Conservation (phyloP, 164 flowering plant species). For the Berberis vulgaris region DNA sequence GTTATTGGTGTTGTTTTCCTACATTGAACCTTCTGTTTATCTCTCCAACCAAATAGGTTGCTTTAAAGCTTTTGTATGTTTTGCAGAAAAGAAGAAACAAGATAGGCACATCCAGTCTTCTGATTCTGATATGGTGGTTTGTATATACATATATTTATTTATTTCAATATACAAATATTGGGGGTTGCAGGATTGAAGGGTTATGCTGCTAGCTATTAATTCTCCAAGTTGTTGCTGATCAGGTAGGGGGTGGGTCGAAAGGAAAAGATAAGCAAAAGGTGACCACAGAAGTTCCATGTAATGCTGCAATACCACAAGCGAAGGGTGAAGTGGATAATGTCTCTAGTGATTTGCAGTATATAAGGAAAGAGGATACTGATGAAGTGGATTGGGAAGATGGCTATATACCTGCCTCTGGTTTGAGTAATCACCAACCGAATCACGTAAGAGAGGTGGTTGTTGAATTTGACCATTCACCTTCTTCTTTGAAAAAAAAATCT, state of each 20-base stretch:
- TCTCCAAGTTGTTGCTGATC: constrained; percentile 5
- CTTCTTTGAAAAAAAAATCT: constrained; percentile 35
- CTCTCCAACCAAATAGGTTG: too few relatives aligned
- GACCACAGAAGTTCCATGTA: constrained; percentile 3
- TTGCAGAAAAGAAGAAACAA: constrained; percentile 20
- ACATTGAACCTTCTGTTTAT: too few relatives aligned
- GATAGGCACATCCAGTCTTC: constrained; percentile 13
- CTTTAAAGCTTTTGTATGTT: too few relatives aligned
- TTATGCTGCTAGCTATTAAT: background rate
- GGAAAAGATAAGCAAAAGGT: constrained; percentile 10
- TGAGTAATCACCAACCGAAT: constrained; percentile 8
- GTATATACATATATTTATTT: background rate
- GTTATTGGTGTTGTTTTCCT: too few relatives aligned
- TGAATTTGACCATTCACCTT: constrained; percentile 44
- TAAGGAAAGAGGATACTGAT: constrained; percentile 29
- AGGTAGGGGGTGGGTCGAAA: constrained; percentile 19
- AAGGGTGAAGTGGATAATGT: constrained; percentile 11
- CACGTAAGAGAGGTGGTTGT: constrained; percentile 33
- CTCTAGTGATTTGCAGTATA: constrained; percentile 6
- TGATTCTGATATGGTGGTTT: constrained; percentile 20
- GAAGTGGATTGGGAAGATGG: constrained; percentile 90
- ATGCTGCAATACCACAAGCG: constrained; percentile 6
- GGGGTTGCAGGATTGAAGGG: background rate
- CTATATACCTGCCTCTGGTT: constrained; percentile 18
- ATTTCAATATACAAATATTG: background rate